Evolutionary conservation across 1,284 basidiomycete species (phyloP).

Genomic region (Rhizoctonia solani): DNA sequence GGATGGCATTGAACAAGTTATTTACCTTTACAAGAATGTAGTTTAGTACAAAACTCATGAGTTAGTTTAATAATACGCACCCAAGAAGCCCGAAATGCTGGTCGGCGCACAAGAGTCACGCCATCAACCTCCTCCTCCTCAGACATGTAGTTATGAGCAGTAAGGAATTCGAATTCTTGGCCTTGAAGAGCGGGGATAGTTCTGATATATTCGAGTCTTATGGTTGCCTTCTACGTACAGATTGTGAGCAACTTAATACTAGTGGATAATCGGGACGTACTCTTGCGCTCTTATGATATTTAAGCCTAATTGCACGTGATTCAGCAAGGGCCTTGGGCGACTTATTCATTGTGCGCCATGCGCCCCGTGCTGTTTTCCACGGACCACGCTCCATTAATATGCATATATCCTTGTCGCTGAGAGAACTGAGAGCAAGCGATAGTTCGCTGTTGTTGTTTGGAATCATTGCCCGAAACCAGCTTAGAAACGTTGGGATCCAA

Average conservation of each 20-base stretch:
- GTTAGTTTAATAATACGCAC: background rate
- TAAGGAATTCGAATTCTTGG: background rate
- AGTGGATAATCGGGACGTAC: background rate
- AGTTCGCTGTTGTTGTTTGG: conserved; percentile 9
- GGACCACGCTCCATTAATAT: background rate
- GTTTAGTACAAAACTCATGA: background rate
- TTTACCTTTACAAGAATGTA: background rate
- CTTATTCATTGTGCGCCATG: background rate
- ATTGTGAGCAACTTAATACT: background rate
- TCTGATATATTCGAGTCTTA: background rate
- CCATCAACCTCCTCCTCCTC: conserved; percentile 3
- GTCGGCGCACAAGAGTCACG: background rate
- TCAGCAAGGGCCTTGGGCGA: background rate
- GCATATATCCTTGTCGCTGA: background rate
- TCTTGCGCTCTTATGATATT: background rate
- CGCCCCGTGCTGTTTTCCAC: background rate
- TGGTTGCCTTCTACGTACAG: background rate
- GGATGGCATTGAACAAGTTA: background rate
- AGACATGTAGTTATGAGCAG: background rate
- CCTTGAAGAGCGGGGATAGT: background rate
- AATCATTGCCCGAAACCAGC: background rate
- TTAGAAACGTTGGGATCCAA: background rate
- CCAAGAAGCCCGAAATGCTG: background rate
- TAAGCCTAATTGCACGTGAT: background rate
- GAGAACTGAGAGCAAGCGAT: background rate